phyloP scores from a whole-genome alignment of 768 basidiomycete species.

The Psilocybe sp. region DNA sequence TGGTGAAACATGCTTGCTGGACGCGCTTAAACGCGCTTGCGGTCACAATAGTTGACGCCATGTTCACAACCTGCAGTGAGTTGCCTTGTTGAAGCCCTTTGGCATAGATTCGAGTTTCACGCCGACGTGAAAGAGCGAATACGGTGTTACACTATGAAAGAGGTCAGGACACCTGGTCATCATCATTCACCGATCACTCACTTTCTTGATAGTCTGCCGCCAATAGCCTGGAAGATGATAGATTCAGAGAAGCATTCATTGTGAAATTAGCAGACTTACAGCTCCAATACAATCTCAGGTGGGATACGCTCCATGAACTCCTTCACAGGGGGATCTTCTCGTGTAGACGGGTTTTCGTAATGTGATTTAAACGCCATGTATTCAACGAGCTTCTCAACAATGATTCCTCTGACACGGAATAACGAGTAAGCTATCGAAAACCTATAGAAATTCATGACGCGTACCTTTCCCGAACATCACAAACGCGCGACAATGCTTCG shows the following conservation, averaged over 20 bases:
- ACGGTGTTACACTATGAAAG: too few species aligned
- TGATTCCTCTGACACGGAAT: slow-evolving; percentile 44
- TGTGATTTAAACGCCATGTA: slow-evolving; percentile 85
- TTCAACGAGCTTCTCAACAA: slow-evolving; percentile 86
- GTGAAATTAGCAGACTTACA: slow-evolving; percentile 51
- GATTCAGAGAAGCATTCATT: neutral
- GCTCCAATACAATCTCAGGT: slow-evolving; percentile 84
- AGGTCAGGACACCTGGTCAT: too few species aligned
- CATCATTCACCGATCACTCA: slow-evolving; percentile 18
- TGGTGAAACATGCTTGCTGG: too few species aligned
- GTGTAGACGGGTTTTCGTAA: slow-evolving; percentile 65
- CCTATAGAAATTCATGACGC: slow-evolving; percentile 11
- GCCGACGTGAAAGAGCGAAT: too few species aligned
- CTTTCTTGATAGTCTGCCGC: slow-evolving; percentile 70
- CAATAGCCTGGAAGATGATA: slow-evolving; percentile 36
- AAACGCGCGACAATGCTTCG: slow-evolving; percentile 71
- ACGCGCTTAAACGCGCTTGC: too few species aligned
- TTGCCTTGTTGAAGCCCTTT: too few species aligned
- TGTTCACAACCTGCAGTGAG: too few species aligned
- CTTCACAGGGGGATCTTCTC: slow-evolving; percentile 72
- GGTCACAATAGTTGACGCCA: too few species aligned
- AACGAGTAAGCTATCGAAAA: neutral
- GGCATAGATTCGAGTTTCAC: too few species aligned
- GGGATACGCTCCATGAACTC: slow-evolving; percentile 83
- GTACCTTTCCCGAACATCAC: slow-evolving; percentile 70